Percentiles rank a stretch among this genome's conserved stretches.
Evolutionary conservation across 208 protist genomes (phyloP).

Genomic region (Crithidia fasciculata): DNA sequence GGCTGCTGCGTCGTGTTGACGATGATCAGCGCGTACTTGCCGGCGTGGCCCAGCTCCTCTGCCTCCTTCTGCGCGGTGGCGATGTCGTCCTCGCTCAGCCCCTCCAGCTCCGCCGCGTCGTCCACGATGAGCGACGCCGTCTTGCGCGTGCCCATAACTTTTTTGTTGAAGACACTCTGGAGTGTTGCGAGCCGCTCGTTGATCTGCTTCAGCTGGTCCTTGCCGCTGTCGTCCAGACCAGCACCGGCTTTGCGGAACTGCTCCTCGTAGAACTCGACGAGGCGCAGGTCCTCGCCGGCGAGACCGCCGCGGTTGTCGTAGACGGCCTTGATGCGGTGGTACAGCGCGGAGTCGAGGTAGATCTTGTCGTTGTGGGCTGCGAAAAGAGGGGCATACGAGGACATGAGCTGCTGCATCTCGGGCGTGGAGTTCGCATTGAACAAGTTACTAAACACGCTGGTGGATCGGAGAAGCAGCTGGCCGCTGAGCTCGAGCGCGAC

Average conservation of each 20-base stretch:
- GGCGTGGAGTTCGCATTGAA: slow-evolving; percentile 43
- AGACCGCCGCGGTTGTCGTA: slow-evolving; percentile 38
- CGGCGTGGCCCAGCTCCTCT: slow-evolving; percentile 36
- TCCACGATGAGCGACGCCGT: slow-evolving; percentile 41
- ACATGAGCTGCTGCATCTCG: slow-evolving; percentile 50
- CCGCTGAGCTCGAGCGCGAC: slow-evolving; percentile 49
- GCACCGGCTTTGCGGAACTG: slow-evolving; percentile 51
- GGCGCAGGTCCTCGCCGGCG: slow-evolving; percentile 45
- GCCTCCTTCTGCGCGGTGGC: slow-evolving; percentile 35
- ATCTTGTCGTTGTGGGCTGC: slow-evolving; percentile 46
- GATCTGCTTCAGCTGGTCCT: slow-evolving; percentile 46
- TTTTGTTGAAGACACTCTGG: slow-evolving; percentile 38
- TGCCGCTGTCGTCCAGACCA: slow-evolving; percentile 30
- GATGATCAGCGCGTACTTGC: slow-evolving; percentile 53
- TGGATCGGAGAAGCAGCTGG: slow-evolving; percentile 24
- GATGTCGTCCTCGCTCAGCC: slow-evolving; percentile 44
- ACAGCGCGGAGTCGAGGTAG: slow-evolving; percentile 54
- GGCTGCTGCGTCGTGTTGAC: slow-evolving; percentile 69
- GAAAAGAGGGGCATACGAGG: slow-evolving; percentile 43
- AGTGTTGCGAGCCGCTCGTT: slow-evolving; percentile 53
- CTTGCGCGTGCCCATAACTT: slow-evolving; percentile 39
- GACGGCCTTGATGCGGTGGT: slow-evolving; percentile 51
- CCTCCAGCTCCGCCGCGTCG: slow-evolving; percentile 45
- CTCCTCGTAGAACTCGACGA: slow-evolving; percentile 48
- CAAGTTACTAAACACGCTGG: slow-evolving; percentile 47